A percentile compares a stretch with the other conserved stretches of the same genome.
phyloP scores from a whole-genome alignment of 2,329 filamentous ascomycete species.

The Elsinoe fawcettii region DNA sequence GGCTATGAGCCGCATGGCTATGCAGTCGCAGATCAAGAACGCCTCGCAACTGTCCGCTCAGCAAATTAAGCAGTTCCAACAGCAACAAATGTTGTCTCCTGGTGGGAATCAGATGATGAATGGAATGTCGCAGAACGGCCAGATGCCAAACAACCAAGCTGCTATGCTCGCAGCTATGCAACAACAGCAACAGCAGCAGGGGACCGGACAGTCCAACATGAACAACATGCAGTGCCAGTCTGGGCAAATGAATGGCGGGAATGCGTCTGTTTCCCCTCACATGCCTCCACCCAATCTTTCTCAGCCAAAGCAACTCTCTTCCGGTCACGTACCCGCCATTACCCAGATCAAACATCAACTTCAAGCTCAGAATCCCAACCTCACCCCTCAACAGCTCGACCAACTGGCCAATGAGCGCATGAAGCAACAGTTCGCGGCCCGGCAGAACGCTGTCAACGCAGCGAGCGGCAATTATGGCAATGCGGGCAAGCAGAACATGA shows the following conservation, averaged over 20 bases:
- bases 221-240: constrained; percentile 17
- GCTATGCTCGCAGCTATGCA: constrained; percentile 14
- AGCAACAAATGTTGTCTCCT: constrained; percentile 10
- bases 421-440: constrained; percentile 26
- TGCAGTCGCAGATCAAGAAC: constrained; percentile 13
- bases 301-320: constrained; percentile 42
- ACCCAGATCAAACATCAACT: constrained; percentile 47
- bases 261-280: constrained; percentile 29
- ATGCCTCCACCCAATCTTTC: constrained; percentile 33
- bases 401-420: constrained; percentile 46
- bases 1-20: constrained; percentile 22
- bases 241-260: constrained; percentile 21
- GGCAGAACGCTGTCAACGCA: constrained; percentile 30
- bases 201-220: constrained; percentile 2
- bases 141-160: constrained; percentile 8
- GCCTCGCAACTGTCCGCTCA: constrained; percentile 24
- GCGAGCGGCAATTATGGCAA: constrained; percentile 28
- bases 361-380: constrained; percentile 43
- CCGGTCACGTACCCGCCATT: constrained; percentile 48
- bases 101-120: constrained; percentile 8
- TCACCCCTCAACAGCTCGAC: constrained; percentile 48
- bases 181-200: constrained; percentile 18
- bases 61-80: constrained; percentile 15
- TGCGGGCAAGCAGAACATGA: constrained; percentile 15
- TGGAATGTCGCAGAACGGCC: constrained; percentile 10